phyloP scores from a whole-genome alignment of 495 filamentous ascomycete genomes.

The Xylaria acuta region DNA sequence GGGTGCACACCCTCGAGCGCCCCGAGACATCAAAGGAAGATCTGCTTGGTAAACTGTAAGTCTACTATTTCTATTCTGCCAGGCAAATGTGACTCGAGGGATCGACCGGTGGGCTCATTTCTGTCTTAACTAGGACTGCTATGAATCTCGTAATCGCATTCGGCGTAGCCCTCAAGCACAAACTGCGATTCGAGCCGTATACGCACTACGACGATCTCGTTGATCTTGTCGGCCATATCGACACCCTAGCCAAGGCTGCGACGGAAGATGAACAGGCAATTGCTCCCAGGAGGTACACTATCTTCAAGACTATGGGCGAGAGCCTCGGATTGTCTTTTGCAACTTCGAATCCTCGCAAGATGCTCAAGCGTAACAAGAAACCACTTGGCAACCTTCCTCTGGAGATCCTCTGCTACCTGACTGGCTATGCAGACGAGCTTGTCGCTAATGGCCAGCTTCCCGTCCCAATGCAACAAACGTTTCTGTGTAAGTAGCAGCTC shows the following conservation, averaged over 20 bases:
- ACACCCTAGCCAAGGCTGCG: conserved; percentile 74
- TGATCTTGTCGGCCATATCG: conserved; percentile 63
- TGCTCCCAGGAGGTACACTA: conserved; percentile 46
- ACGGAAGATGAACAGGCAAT: conserved; percentile 57
- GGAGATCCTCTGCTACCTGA: conserved; percentile 77
- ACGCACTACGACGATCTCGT: conserved; percentile 73
- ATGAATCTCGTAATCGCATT: conserved; percentile 85
- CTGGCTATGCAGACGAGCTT: conserved; percentile 66
- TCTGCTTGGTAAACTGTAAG: conserved; percentile 65
- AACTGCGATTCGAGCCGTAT: conserved; percentile 87
- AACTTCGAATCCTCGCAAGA: conserved; percentile 74
- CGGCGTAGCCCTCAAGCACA: conserved; percentile 78
- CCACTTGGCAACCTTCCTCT: conserved; percentile 77
- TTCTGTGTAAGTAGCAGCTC: conserved; percentile 43
- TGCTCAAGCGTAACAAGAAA: conserved; percentile 67
- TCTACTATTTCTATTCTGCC: background rate
- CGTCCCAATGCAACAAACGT: conserved; percentile 56
- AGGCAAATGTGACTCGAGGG: background rate
- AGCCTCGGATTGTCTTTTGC: conserved; percentile 75
- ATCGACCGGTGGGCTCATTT: conserved; percentile 26
- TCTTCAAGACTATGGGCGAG: conserved; percentile 70
- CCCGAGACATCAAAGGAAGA: conserved; percentile 68
- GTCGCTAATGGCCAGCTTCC: conserved; percentile 61
- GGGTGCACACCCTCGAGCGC: conserved; percentile 75
- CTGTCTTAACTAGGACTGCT: conserved; percentile 59